A percentile compares a stretch with the other conserved stretches of the same genome.
Conservation (phyloP, 2,329 filamentous ascomycete species). For the Ophidiomyces ophidiicola region DNA sequence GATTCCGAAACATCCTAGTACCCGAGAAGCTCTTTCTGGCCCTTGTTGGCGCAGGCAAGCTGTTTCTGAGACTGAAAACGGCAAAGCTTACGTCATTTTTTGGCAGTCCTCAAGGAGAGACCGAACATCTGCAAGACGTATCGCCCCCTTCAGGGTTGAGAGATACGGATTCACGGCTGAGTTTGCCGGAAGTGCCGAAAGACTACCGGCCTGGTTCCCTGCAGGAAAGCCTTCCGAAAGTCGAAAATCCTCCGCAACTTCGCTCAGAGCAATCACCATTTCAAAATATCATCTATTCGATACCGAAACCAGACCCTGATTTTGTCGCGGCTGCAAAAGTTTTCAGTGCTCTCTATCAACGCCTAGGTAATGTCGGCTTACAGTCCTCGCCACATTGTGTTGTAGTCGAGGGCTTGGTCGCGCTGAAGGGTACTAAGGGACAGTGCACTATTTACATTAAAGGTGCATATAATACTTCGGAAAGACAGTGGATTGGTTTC, state of each 20-base stretch:
- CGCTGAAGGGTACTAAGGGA: conserved; percentile 7
- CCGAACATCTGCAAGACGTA: not conserved
- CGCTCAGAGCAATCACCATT: not conserved
- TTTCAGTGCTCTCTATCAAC: not conserved
- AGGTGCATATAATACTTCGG: conserved; percentile 2
- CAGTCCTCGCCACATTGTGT: not conserved
- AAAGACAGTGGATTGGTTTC: conserved; percentile 3
- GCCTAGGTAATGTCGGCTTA: not conserved
- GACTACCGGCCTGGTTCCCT: not conserved
- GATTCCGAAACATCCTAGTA: conserved; percentile 11
- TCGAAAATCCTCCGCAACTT: conserved; percentile 1
- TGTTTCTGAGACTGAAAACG: conserved; percentile 5
- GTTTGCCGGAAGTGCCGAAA: not conserved
- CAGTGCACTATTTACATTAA: conserved; percentile 6
- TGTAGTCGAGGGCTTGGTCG: conserved; percentile 4
- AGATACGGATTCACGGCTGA: not conserved
- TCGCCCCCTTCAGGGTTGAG: not conserved
- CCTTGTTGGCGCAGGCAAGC: not conserved
- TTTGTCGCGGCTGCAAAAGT: conserved; percentile 1
- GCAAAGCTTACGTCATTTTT: conserved; percentile 1
- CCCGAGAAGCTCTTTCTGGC: conserved; percentile 2
- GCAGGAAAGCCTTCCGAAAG: conserved; percentile 4
- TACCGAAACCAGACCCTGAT: conserved; percentile 7
- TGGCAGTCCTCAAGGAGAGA: not conserved
- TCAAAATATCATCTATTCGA: not conserved